Base-by-base conservation (phyloP, 768 basidiomycete genomes). In the Paxillus rubicundulus region DNA sequence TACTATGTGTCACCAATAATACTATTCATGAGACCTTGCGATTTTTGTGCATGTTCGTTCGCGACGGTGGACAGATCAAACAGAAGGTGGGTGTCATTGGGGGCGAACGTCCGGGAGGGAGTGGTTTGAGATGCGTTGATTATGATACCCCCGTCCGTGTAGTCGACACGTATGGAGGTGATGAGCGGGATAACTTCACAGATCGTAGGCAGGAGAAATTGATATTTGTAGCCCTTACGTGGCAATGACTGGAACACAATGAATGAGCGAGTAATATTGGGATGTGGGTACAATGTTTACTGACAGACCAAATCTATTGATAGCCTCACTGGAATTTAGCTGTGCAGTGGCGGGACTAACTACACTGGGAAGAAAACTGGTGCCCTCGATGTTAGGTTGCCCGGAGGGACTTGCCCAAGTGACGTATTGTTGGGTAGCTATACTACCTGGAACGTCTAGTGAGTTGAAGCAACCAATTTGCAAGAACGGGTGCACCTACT, bases 111-210 rank as follows among this genome's bases (percentile, higher is more conserved):
- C 30, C 9, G 30, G 10, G 20, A 37, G 6, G 12, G 20, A 14
- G 5, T 14, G 43, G 53, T 14, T 28, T 41, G 10, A 3, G 34
- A 48, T 13, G 55, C 13, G 17, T 51, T 45, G 17, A 37, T 34
- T n/a, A n/a, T n/a, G 34, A 62, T 28, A 3, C 41, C 12, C 20
- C 28, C 52, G 28, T n/a, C n/a, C n/a, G n/a, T n/a, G n/a, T n/a
- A n/a, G n/a, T n/a, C n/a, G n/a, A n/a, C n/a, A n/a, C n/a, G n/a
- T n/a, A n/a, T n/a, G n/a, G n/a, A 62, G 4, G 39, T 36, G 47
- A 51, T 14, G 36, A 51, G 50, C n/a, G 53, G 61, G 16, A 33
- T 37, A n/a, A 62, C 49, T 17, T 28, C 17, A 44, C 61, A 62
- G 5, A 53, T 8, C 4, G 34, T 46, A 2, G 34, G 10, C 1